Evolutionary conservation across 306 rosid genomes (phyloP).

Genomic region (Phaseolus lunatus): DNA sequence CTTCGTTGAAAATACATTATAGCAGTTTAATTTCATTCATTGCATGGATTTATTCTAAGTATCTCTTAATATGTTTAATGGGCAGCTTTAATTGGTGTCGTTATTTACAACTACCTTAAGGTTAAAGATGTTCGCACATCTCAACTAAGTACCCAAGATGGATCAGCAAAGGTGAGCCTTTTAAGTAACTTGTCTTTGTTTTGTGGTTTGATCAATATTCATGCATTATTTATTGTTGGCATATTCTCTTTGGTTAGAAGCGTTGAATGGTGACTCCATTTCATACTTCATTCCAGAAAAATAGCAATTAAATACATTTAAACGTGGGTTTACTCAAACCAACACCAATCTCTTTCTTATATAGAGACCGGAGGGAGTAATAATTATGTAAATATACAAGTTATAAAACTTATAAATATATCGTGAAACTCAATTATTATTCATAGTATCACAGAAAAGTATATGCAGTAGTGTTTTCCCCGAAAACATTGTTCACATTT

Average conservation of each 20-base stretch:
- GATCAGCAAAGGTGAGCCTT: slow-evolving; percentile 61
- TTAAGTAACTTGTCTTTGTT: slow-evolving; percentile 31
- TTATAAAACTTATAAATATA: not conserved
- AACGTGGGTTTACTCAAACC: too few relatives aligned
- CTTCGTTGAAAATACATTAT: slow-evolving; percentile 29
- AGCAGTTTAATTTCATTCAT: slow-evolving; percentile 33
- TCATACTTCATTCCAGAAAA: not conserved
- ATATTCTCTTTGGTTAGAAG: not conserved
- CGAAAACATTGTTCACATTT: not conserved
- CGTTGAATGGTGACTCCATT: slow-evolving; percentile 8
- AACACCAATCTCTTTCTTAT: too few relatives aligned
- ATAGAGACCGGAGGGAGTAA: too few relatives aligned
- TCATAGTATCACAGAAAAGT: not conserved
- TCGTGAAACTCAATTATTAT: not conserved
- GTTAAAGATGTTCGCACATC: slow-evolving; percentile 82
- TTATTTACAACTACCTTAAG: slow-evolving; percentile 93
- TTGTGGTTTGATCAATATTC: slow-evolving; percentile 35
- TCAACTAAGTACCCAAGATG: slow-evolving; percentile 71
- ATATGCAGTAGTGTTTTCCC: not conserved
- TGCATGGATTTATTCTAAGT: slow-evolving; percentile 31
- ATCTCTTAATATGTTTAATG: slow-evolving; percentile 27
- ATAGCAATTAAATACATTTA: too few relatives aligned
- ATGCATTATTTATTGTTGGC: slow-evolving; percentile 18
- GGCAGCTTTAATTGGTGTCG: slow-evolving; percentile 91
- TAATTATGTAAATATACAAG: not conserved